Conservation (phyloP, 2,329 filamentous ascomycete species). For the Nemania diffusa region DNA sequence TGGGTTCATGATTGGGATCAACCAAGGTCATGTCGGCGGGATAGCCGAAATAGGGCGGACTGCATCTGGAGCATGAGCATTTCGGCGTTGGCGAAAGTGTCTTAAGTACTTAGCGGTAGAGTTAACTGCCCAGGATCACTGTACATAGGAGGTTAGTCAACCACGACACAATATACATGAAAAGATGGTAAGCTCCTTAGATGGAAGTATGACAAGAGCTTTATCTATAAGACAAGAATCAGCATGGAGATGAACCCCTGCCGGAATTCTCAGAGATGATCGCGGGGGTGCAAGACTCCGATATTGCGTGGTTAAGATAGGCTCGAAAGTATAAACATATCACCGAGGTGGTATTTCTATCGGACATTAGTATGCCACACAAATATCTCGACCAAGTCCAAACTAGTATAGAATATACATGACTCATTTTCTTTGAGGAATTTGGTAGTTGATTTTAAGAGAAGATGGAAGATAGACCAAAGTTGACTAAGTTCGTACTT, state of each 20-base stretch:
- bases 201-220: neutral
- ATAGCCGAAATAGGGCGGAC: conserved; percentile 28
- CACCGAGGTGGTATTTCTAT: neutral
- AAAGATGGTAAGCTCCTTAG: neutral
- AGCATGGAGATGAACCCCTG: neutral
- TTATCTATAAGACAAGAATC: neutral
- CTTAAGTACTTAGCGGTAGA: conserved; percentile 5
- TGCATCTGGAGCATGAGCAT: conserved; percentile 33
- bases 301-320: neutral
- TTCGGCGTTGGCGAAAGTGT: conserved; percentile 29
- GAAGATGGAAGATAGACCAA: neutral
- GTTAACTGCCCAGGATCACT: conserved; percentile 26
- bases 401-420: neutral
- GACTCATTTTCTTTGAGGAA: neutral
- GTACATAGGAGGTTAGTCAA: conserved; percentile 33
- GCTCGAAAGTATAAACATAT: neutral
- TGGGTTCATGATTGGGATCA: conserved; percentile 22
- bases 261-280: neutral
- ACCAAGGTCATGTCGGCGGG: conserved; percentile 22
- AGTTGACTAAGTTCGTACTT: neutral
- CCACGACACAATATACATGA: conserved; percentile 6
- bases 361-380: neutral
- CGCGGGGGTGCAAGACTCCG: neutral
- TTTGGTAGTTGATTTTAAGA: neutral
- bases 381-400: neutral